A percentile compares a stretch with the other conserved stretches of the same genome.
Evolutionary conservation across 2,329 filamentous ascomycete species (phyloP).

Genomic region (Hortaea sp.): DNA sequence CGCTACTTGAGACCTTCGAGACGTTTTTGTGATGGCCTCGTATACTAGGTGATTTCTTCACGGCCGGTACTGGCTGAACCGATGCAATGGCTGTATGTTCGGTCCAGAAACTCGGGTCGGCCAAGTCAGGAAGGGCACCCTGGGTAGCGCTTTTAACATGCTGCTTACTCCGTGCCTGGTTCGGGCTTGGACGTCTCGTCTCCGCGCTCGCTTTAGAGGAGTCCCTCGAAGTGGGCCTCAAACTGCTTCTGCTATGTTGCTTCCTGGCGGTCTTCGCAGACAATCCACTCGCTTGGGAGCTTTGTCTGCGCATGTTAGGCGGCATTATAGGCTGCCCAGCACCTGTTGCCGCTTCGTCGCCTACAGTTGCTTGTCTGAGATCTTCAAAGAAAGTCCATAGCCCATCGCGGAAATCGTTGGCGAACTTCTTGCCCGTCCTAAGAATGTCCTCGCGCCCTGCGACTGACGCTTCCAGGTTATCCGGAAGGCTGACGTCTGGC

Average conservation of each 20-base stretch:
- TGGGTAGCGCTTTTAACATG: constrained; percentile 9
- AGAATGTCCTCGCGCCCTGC: constrained; percentile 41
- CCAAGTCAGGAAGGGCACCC: constrained; percentile 17
- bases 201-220: constrained; percentile 9
- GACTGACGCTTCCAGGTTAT: constrained; percentile 26
- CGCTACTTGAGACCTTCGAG: constrained; percentile 10
- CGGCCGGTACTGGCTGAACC: constrained; percentile 4
- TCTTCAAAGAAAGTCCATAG: constrained; percentile 94
- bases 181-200: constrained; percentile 8
- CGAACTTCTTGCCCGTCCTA: constrained; percentile 62
- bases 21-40: constrained; percentile 10
- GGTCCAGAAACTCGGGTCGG: constrained; percentile 21
- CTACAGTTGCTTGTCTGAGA: constrained; percentile 86
- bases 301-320: constrained; percentile 10
- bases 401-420: constrained; percentile 79
- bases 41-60: constrained; percentile 13
- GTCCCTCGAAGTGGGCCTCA: constrained; percentile 13
- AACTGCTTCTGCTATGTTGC: constrained; percentile 15
- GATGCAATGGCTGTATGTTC: constrained; percentile 14
- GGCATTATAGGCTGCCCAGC: constrained; percentile 16
- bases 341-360: constrained; percentile 69
- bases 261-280: constrained; percentile 9
- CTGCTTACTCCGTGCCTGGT: constrained; percentile 8
- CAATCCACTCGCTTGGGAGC: constrained; percentile 13
- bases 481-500: constrained; percentile 8